A percentile compares a stretch with the other conserved stretches of the same genome.
Evolutionary conservation across 345 rosid genomes (phyloP).

Genomic region (Moricandia moricandioides): DNA sequence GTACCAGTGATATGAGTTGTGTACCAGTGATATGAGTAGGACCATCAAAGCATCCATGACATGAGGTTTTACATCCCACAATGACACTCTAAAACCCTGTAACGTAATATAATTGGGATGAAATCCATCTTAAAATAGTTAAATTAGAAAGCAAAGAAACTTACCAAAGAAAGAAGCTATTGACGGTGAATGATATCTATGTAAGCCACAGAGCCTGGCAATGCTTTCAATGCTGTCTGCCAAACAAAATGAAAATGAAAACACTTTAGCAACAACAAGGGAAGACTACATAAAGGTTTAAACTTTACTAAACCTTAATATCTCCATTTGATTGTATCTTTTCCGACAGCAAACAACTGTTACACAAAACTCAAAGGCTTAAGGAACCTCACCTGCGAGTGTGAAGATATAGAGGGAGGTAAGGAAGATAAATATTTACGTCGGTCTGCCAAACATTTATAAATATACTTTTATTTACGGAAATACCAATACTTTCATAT

Average conservation of each 20-base stretch:
- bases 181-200: slow-evolving; percentile 55
- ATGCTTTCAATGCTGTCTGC: slow-evolving; percentile 65
- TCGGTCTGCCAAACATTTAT: no score
- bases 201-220: slow-evolving; percentile 68
- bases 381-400: no score
- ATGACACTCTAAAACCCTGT: slow-evolving; percentile 64
- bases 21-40: slow-evolving; percentile 54
- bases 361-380: no score
- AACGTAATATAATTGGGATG: not conserved
- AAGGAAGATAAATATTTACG: no score
- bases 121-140: not conserved
- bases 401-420: no score
- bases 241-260: slow-evolving; percentile 12
- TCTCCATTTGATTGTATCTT: no score
- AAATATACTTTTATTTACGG: no score
- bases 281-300: no score
- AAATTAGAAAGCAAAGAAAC: slow-evolving; percentile 26
- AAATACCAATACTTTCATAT: no score
- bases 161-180: slow-evolving; percentile 64
- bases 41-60: slow-evolving; percentile 71
- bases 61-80: slow-evolving; percentile 67
- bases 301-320: no score
- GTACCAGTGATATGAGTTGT: slow-evolving; percentile 72
- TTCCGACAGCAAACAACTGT: no score
- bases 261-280: not conserved